Base-by-base conservation (phyloP, 805 yeast species). In the Candida orba region DNA sequence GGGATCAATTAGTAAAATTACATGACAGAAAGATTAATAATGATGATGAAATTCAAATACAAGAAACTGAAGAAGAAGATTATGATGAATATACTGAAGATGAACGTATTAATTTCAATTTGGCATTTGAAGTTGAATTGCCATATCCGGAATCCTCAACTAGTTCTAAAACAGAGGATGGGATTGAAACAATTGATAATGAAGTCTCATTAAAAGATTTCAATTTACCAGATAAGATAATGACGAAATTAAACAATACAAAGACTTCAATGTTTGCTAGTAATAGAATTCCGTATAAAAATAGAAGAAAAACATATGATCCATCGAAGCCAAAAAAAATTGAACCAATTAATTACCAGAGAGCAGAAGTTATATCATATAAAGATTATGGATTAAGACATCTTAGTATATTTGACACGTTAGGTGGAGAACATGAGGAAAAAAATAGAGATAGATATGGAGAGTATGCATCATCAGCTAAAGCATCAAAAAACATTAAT, bases 381-480 rank as follows among this genome's bases (percentile, higher is more conserved):
- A 25, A 44, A 29, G 39, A 47, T 17, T 37, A 34, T 15, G 35
- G 39, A 6, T 39, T 47, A 10, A 54, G 54, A 14, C 64, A 60
- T 43, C 43, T 55, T 14, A 54, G 53, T 13, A 41, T 60, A 1
- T 37, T 62, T 18, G 52, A 51, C 25, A 49, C 54, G 13, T 56
- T 52, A 29, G 46, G 42, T 17, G 39, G 39, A 12, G 24, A 32
- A 9, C 31, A 25, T 34, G 44, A 37, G 36, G 52, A 48, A 22
- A 50, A 52, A 24, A 59, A 66, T 12, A 58, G 64, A n/a, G 56
- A 61, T 46, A 51, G 67, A 34, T 65, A 60, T 47, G 64, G 65
- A 6, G 51, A 50, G 32, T 60, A 57, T 30, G 65, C 60, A 42
- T 50, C 63, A 2, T 53, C 56, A 22, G n/a, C 42, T 10, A 43